Evolutionary conservation across 1,284 basidiomycete genomes (phyloP).

Genomic region (Athelia sp.): DNA sequence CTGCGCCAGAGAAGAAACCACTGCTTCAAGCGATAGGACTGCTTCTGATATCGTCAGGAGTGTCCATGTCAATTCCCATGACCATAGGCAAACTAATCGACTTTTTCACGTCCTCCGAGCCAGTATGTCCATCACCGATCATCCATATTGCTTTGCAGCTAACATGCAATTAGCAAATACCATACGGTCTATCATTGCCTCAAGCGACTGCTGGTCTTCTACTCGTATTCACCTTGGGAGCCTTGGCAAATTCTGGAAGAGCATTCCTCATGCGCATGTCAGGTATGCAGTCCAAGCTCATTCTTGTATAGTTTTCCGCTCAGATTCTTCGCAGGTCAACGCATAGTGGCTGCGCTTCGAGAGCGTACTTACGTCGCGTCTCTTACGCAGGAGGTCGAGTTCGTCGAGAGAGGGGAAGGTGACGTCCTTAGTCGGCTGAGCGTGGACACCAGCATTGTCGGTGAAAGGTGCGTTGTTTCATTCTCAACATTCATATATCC

Average conservation of each 20-base stretch:
- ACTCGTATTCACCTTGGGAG: slow-evolving; percentile 83
- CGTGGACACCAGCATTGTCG: slow-evolving; percentile 91
- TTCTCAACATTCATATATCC: neutral
- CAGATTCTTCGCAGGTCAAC: slow-evolving; percentile 59
- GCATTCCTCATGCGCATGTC: slow-evolving; percentile 87
- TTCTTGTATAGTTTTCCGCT: neutral
- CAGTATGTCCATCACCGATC: slow-evolving; percentile 41
- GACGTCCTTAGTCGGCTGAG: slow-evolving; percentile 92
- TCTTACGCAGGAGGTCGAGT: slow-evolving; percentile 87
- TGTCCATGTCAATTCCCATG: slow-evolving; percentile 89
- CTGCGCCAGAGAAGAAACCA: slow-evolving; percentile 73
- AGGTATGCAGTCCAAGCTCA: slow-evolving; percentile 34
- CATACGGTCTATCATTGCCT: slow-evolving; percentile 72
- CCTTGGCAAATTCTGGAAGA: slow-evolving; percentile 82
- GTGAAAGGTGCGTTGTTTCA: slow-evolving; percentile 67
- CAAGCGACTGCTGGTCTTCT: slow-evolving; percentile 79
- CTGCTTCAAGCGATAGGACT: slow-evolving; percentile 67
- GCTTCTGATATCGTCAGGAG: slow-evolving; percentile 64
- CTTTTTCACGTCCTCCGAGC: slow-evolving; percentile 73
- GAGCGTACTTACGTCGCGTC: slow-evolving; percentile 80
- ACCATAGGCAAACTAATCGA: slow-evolving; percentile 91
- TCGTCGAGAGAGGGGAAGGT: slow-evolving; percentile 89
- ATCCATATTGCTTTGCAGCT: slow-evolving; percentile 5
- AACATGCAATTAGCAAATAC: slow-evolving; percentile 54
- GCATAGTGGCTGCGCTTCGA: slow-evolving; percentile 88